Evolutionary conservation across 2,329 filamentous ascomycete genomes (phyloP).

Genomic region (Dothistroma septosporum): DNA sequence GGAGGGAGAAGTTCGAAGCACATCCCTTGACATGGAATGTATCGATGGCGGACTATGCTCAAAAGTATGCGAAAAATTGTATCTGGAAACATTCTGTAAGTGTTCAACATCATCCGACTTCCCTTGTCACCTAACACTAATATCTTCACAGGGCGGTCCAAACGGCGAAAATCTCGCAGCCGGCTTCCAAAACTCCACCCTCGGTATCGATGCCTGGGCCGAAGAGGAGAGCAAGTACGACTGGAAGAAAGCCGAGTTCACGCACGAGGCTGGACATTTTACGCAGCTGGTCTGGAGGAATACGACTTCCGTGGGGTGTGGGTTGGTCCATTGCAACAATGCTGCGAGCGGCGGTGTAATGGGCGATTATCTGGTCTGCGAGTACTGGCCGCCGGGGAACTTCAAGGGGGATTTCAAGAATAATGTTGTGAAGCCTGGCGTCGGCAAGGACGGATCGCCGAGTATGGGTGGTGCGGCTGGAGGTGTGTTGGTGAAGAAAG

Average conservation of each 20-base stretch:
- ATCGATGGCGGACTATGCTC: conserved; percentile 28
- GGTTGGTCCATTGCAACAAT: conserved; percentile 24
- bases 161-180: conserved; percentile 34
- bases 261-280: conserved; percentile 29
- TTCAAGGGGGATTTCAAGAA: conserved; percentile 33
- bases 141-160: conserved; percentile 23
- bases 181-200: conserved; percentile 21
- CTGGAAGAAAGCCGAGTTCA: conserved; percentile 28
- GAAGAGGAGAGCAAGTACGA: conserved; percentile 30
- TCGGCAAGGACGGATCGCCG: conserved; percentile 19
- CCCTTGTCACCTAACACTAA: conserved; percentile 5
- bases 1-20: conserved; percentile 26
- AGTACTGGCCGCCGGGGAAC: conserved; percentile 39
- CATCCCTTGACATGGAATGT: conserved; percentile 27
- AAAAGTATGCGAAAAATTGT: conserved; percentile 28
- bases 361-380: conserved; percentile 35
- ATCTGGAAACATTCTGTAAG: conserved; percentile 32
- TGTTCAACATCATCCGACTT: background rate
- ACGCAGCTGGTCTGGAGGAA: conserved; percentile 35
- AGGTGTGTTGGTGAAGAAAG: conserved; percentile 1
- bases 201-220: conserved; percentile 32
- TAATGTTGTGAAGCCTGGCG: conserved; percentile 33
- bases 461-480: conserved; percentile 18
- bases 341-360: conserved; percentile 18
- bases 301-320: conserved; percentile 32